Percentiles rank a stretch among this genome's conserved stretches.
phyloP scores from a whole-genome alignment of 371 early-diverging fungal genomes.

The Mortierella sp. region DNA sequence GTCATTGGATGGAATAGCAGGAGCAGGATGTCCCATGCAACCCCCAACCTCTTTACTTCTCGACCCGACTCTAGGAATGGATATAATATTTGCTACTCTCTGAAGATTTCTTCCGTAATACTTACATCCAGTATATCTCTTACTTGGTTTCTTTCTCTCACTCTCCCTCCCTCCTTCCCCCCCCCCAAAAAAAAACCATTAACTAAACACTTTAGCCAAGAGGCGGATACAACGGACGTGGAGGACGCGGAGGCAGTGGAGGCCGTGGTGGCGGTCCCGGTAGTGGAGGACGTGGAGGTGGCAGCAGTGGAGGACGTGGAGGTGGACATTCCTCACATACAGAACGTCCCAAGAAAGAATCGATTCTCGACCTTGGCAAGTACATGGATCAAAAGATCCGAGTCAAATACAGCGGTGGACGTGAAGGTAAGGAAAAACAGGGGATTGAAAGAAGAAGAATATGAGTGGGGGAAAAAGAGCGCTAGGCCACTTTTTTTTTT shows the following conservation, averaged over 20 bases:
- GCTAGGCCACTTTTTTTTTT: constrained; percentile 13
- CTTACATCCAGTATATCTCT: not conserved
- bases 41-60: no score
- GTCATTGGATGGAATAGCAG: no score
- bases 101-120: no score
- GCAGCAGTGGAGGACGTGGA: constrained; percentile 66
- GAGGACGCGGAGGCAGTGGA: constrained; percentile 40
- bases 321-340: constrained; percentile 62
- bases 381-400: constrained; percentile 92
- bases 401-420: constrained; percentile 94
- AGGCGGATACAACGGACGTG: constrained; percentile 48
- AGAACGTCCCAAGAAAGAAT: constrained; percentile 83
- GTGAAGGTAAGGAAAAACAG: constrained; percentile 78
- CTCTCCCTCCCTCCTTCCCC: no score
- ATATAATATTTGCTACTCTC: no score
- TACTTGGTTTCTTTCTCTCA: not conserved
- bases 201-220: constrained; percentile 30
- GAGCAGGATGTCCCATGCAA: no score
- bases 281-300: constrained; percentile 56
- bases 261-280: constrained; percentile 56
- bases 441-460: constrained; percentile 9
- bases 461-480: not conserved
- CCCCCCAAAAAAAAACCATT: no score
- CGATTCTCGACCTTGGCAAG: constrained; percentile 91
- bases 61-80: no score